phyloP scores from a whole-genome alignment of 805 yeast genomes.

The Lipomyces kockii region DNA sequence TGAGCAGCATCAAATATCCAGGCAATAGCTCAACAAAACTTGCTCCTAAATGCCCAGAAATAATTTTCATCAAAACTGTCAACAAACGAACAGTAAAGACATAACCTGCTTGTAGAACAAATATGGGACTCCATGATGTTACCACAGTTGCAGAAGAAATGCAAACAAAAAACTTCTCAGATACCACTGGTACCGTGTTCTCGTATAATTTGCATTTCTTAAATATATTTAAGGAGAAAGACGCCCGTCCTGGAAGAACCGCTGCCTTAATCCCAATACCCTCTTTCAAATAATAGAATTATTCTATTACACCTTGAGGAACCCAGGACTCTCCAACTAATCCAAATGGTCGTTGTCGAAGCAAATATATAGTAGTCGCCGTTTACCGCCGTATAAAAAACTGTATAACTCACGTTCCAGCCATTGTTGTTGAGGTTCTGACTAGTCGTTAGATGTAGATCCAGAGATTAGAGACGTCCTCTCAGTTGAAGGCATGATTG shows the following conservation, averaged over 20 bases:
- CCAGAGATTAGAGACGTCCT: background rate
- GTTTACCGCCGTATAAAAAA: background rate
- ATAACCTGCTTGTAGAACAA: constrained; percentile 26
- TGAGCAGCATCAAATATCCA: constrained; percentile 1
- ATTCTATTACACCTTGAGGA: background rate
- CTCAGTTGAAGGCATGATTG: background rate
- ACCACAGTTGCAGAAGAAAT: constrained; percentile 12
- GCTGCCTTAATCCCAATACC: constrained; percentile 29
- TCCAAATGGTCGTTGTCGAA: background rate
- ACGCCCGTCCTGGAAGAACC: constrained; percentile 5
- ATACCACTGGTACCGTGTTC: constrained; percentile 14
- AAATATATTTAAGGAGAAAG: constrained; percentile 34
- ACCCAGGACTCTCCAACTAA: background rate
- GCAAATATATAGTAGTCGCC: background rate
- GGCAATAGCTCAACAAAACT: constrained; percentile 20
- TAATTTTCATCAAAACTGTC: constrained; percentile 35
- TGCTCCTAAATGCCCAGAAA: constrained; percentile 29
- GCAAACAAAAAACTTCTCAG: constrained; percentile 20
- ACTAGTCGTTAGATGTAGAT: background rate
- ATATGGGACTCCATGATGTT: background rate
- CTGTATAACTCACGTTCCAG: constrained; percentile 33
- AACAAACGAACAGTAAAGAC: constrained; percentile 28
- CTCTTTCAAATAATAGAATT: background rate
- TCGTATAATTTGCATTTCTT: constrained; percentile 8
- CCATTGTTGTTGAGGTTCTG: constrained; percentile 22